Evolutionary conservation across 1,284 basidiomycete species (phyloP).

Genomic region (Ganoderma meredithae): DNA sequence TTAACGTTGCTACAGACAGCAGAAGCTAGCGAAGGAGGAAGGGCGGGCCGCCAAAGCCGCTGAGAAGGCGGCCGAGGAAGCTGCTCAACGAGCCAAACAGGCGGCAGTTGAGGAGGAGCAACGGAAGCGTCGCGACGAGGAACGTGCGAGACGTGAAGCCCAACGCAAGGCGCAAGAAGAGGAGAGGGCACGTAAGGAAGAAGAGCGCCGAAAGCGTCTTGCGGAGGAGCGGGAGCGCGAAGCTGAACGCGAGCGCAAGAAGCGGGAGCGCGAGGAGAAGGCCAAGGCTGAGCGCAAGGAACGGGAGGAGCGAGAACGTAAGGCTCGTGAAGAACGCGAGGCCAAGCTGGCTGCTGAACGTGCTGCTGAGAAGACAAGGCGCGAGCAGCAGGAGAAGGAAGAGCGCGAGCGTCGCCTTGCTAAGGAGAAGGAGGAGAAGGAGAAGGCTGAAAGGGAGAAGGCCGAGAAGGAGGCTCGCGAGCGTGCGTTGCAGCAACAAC

Average conservation of each 20-base stretch:
- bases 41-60: conserved; percentile 83
- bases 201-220: conserved; percentile 77
- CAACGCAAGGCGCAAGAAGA: conserved; percentile 81
- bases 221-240: conserved; percentile 73
- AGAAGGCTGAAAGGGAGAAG: conserved; percentile 67
- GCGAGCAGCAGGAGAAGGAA: conserved; percentile 66
- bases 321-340: conserved; percentile 63
- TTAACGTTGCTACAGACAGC: conserved; percentile 61
- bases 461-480: conserved; percentile 54
- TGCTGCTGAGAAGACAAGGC: conserved; percentile 50
- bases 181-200: conserved; percentile 79
- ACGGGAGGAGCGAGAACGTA: conserved; percentile 68
- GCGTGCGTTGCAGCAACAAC: conserved; percentile 48
- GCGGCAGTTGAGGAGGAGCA: conserved; percentile 70
- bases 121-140: conserved; percentile 77
- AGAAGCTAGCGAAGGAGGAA: conserved; percentile 93
- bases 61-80: conserved; percentile 84
- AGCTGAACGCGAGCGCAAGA: conserved; percentile 69
- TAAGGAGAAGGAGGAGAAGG: conserved; percentile 64
- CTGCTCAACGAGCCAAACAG: conserved; percentile 70
- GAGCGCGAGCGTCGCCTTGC: conserved; percentile 60
- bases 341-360: conserved; percentile 61
- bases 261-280: conserved; percentile 72
- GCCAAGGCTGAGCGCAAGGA: conserved; percentile 69
- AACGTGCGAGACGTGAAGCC: conserved; percentile 75